These are phyloP conservation scores for Amborella trichopoda DNA, from an alignment of 164 flowering plant genomes.

Conservation along the genomic window DNA sequence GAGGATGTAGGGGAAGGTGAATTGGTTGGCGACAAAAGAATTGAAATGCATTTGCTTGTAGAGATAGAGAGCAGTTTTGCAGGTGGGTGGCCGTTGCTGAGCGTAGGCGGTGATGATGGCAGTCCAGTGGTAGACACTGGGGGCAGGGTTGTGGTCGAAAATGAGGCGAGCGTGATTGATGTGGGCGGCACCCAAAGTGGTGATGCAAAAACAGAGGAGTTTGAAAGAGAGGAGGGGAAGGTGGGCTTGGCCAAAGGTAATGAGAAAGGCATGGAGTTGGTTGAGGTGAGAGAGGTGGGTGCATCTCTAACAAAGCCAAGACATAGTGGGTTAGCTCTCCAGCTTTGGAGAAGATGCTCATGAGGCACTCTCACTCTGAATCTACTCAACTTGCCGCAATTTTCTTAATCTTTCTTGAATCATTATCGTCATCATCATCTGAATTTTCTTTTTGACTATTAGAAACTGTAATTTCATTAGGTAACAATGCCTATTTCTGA, in stretches of 20 bases:
- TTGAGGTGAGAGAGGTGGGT: slow-evolving; percentile 40
- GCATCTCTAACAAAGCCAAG: slow-evolving; percentile 22
- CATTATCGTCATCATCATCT: too few relatives aligned
- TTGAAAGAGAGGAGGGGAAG: too few relatives aligned
- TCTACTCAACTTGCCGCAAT: too few relatives aligned
- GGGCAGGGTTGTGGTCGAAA: slow-evolving; percentile 29
- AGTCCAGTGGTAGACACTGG: slow-evolving; percentile 39
- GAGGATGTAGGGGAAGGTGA: slow-evolving; percentile 39
- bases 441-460: too few relatives aligned
- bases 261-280: slow-evolving; percentile 48
- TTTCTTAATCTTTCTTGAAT: too few relatives aligned
- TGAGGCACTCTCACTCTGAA: too few relatives aligned
- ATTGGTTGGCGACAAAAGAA: slow-evolving; percentile 37
- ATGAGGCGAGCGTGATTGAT: slow-evolving; percentile 41
- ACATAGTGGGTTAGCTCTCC: too few relatives aligned
- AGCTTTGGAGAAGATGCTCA: too few relatives aligned
- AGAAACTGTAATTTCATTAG: too few relatives aligned
- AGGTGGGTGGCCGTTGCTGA: slow-evolving; percentile 5
- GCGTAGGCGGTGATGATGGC: slow-evolving; percentile 49
- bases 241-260: slow-evolving; percentile 49
- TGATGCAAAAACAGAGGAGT: too few relatives aligned
- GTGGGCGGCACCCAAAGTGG: slow-evolving; percentile 24
- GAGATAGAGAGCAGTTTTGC: slow-evolving; percentile 15
- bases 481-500: too few relatives aligned
- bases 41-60: slow-evolving; percentile 28